These are phyloP conservation scores for Lactuca saligna DNA, from an alignment of 129 eudicot species.

Conservation along the genomic window DNA sequence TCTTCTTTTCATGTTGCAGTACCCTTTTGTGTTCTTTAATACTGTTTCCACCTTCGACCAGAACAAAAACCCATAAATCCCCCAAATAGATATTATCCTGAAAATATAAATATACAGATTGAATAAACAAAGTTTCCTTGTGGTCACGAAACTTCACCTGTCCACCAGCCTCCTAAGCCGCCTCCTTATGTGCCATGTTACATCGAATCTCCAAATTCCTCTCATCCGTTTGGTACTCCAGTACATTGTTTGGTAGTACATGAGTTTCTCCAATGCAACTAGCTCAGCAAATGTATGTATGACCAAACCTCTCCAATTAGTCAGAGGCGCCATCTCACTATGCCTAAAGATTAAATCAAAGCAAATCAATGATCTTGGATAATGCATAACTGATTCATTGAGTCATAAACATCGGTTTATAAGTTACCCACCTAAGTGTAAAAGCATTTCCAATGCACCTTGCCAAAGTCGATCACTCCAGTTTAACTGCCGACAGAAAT, in stretches of 20 bases:
- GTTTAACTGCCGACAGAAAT: conserved; percentile 32
- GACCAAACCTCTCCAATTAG: conserved; percentile 60
- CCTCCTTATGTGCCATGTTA: conserved; percentile 60
- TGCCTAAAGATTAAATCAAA: conserved; percentile 11
- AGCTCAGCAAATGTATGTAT: conserved; percentile 68
- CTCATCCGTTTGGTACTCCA: conserved; percentile 81
- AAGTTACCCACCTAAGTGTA: conserved; percentile 42
- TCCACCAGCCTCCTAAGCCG: conserved; percentile 73
- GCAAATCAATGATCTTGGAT: too few species aligned
- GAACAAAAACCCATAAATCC: conserved; percentile 60
- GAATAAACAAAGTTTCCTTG: conserved; percentile 57
- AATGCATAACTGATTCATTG: too few species aligned
- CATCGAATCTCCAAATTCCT: conserved; percentile 61
- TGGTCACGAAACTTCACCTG: conserved; percentile 65
- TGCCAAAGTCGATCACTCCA: conserved; percentile 4
- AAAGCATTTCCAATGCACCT: conserved; percentile 34
- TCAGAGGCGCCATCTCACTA: conserved; percentile 63
- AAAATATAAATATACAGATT: conserved; percentile 77
- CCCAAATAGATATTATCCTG: conserved; percentile 17
- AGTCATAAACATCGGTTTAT: too few species aligned
- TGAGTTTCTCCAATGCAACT: conserved; percentile 71
- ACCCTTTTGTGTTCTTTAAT: too few species aligned
- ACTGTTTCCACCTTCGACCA: conserved; percentile 8
- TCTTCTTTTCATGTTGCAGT: too few species aligned
- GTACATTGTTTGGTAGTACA: conserved; percentile 67